phyloP scores from a whole-genome alignment of 768 basidiomycete species.

The Artomyces pyxidatus region DNA sequence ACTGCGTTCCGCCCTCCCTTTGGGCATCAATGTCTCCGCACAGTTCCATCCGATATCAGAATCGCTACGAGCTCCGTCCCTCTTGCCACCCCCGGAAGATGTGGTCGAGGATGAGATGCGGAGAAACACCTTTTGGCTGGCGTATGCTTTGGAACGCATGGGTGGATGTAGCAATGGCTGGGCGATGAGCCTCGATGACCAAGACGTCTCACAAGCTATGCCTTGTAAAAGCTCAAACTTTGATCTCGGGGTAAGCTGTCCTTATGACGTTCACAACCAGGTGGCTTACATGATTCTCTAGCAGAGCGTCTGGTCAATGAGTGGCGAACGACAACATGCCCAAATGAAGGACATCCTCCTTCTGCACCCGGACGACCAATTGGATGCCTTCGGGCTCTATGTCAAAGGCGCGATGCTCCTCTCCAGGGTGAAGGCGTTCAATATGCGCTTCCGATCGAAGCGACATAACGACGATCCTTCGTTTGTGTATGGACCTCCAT shows the following conservation, averaged over 20 bases:
- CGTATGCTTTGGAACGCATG: slow-evolving; percentile 61
- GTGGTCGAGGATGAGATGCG: slow-evolving; percentile 64
- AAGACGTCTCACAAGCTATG: slow-evolving; percentile 63
- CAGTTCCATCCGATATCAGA: slow-evolving; percentile 62
- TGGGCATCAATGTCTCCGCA: slow-evolving; percentile 61
- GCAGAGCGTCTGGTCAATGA: slow-evolving; percentile 40
- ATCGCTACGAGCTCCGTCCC: slow-evolving; percentile 45
- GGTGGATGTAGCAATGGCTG: slow-evolving; percentile 64
- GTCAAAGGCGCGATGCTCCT: slow-evolving; percentile 63
- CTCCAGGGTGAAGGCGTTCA: slow-evolving; percentile 55
- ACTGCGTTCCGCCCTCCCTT: slow-evolving; percentile 51
- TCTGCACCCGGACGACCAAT: slow-evolving; percentile 49
- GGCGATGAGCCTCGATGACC: slow-evolving; percentile 64
- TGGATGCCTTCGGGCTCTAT: slow-evolving; percentile 65
- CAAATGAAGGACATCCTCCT: slow-evolving; percentile 54
- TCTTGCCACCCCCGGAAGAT: slow-evolving; percentile 50
- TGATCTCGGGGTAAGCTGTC: slow-evolving; percentile 45
- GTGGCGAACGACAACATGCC: slow-evolving; percentile 57
- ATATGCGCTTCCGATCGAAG: slow-evolving; percentile 53
- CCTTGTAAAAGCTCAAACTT: slow-evolving; percentile 56
- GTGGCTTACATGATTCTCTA: slow-evolving; percentile 16
- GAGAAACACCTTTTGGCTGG: slow-evolving; percentile 67
- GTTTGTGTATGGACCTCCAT: slow-evolving; percentile 26
- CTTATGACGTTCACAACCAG: slow-evolving; percentile 4
- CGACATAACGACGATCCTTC: slow-evolving; percentile 52